phyloP scores from a whole-genome alignment of 2,329 filamentous ascomycete genomes.

The Alternaria conjuncta region DNA sequence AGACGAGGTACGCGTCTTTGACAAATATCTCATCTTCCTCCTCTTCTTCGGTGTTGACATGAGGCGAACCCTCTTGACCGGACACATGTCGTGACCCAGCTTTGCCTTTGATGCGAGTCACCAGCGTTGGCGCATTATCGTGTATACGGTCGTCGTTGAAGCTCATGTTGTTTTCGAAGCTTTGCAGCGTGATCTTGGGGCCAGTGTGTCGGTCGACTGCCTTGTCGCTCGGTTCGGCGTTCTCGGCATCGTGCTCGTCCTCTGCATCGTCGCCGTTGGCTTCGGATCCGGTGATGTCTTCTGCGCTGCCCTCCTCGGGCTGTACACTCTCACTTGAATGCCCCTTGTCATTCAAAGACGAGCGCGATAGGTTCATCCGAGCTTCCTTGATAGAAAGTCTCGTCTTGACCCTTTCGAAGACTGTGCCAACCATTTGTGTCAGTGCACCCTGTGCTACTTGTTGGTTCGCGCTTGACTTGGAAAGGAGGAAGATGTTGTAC shows the following conservation, averaged over 20 bases:
- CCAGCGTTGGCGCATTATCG: constrained; percentile 71
- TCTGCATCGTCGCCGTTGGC: constrained; percentile 51
- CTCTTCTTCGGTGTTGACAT: constrained; percentile 66
- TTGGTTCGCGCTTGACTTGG: constrained; percentile 91
- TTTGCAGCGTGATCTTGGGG: constrained; percentile 69
- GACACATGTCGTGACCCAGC: constrained; percentile 53
- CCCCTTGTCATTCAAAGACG: constrained; percentile 48
- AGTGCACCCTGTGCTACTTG: constrained; percentile 96
- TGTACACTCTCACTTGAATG: constrained; percentile 41
- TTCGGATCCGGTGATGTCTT: constrained; percentile 31
- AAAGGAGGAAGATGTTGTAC: constrained; percentile 98
- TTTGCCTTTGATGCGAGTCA: constrained; percentile 63
- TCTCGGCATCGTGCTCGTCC: constrained; percentile 43
- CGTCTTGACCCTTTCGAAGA: constrained; percentile 92
- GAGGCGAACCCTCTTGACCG: constrained; percentile 51
- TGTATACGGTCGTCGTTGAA: constrained; percentile 70
- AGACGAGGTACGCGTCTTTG: constrained; percentile 95
- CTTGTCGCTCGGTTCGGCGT: constrained; percentile 51
- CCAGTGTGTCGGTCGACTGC: constrained; percentile 57
- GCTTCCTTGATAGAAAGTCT: constrained; percentile 87
- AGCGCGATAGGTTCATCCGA: constrained; percentile 63
- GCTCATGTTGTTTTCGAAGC: constrained; percentile 70
- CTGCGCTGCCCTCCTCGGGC: constrained; percentile 35
- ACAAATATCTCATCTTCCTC: constrained; percentile 96
- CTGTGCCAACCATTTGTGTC: constrained; percentile 98